Evolutionary conservation across 305 asterid genomes (phyloP), one percentile per base, ranked within the genome.

Genomic region (Solanum hybrid): DNA sequence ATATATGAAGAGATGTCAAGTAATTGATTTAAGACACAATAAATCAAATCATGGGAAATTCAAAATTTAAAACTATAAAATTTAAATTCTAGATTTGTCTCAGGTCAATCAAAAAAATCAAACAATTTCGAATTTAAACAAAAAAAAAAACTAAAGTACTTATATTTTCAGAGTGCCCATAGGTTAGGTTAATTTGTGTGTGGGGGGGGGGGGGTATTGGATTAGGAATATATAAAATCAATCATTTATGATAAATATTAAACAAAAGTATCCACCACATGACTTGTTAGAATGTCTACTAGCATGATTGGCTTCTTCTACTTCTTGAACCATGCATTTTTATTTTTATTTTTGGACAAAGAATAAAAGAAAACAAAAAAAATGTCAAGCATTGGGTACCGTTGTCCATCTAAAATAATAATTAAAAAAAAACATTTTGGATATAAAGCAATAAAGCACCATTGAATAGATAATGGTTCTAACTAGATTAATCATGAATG

Each of bases 201-300:
- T 2, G 10, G 10, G 10, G 3, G 6, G 37, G 2, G 11, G 13
- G 13, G 1, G 38, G 3, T 33, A n/a, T n/a, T 57, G 2, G 87
- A 45, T 57, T 72, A 88, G 39, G 87, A 81, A 89, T 80, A 24
- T 24, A 45, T 79, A 79, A 32, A 77, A 27, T 84, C 88, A 29
- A 31, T 51, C 77, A 84, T 84, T n/a, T 31, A 51, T 57, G 31
- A 83, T 27, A 29, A 76, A 38, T 83, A 57, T 75, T 41, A 89
- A 89, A 87, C 86, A 87, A 39, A 79, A 73, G 41, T 68, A 61
- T 90, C 76, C 61, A 26, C 76, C 88, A 61, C 61, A 39, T 87
- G 76, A 83, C 88, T 78, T n/a, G 89, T 85, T 89, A 77, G 78
- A 70, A 83, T 37, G 86, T 36, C 79, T 32, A 57, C 88, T 84